Conservation (phyloP, 805 yeast species). For the Jamesozyma hellenica region DNA sequence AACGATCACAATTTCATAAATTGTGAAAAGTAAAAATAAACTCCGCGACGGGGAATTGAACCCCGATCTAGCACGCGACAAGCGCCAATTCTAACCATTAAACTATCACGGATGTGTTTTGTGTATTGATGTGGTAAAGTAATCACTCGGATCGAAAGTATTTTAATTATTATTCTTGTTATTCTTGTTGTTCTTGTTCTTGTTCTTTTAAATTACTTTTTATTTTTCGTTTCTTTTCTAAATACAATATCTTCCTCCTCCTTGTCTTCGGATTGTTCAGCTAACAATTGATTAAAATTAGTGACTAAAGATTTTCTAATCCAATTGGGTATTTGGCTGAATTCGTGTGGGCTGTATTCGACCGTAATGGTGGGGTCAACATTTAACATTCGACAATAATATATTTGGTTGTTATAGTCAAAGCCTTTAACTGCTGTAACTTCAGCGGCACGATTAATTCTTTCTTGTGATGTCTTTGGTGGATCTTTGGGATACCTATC, state of each 20-base stretch:
- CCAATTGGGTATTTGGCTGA: not conserved
- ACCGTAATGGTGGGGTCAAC: slow-evolving; percentile 2
- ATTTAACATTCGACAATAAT: slow-evolving; percentile 3
- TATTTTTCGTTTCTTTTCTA: too few relatives aligned
- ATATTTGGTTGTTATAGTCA: not conserved
- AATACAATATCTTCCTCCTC: slow-evolving; percentile 3
- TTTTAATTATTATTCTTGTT: too few relatives aligned
- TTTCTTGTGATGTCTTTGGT: not conserved
- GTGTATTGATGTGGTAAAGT: not conserved
- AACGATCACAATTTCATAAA: too few relatives aligned
- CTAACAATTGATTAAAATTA: not conserved
- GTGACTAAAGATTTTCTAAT: not conserved
- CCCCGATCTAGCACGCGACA: slow-evolving; percentile 9
- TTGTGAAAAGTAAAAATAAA: not conserved
- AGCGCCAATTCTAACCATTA: slow-evolving; percentile 9
- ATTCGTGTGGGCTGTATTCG: slow-evolving; percentile 1
- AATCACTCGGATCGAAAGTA: too few relatives aligned
- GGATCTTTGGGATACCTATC: not conserved
- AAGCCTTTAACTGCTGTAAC: slow-evolving; percentile 5
- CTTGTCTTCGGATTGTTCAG: not conserved
- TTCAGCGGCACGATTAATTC: not conserved
- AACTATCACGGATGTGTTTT: slow-evolving; percentile 7
- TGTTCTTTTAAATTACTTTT: too few relatives aligned
- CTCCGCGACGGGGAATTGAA: slow-evolving; percentile 10
- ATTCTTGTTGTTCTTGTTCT: too few relatives aligned